Conservation (phyloP, 78 protist genomes). For the Tieghemostelium lacteum region DNA sequence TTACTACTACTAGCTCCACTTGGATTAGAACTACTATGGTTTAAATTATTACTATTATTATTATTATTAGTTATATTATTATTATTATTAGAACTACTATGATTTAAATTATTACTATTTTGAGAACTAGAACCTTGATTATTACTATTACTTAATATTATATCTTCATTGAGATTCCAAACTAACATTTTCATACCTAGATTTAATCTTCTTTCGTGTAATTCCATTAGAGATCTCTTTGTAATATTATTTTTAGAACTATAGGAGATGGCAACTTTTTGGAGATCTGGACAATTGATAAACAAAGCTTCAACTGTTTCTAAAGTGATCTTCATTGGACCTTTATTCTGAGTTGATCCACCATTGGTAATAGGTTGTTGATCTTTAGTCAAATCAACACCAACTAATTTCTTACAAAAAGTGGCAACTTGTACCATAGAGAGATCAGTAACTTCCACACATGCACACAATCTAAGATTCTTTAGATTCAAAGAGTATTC, state of each 20-base stretch:
- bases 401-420: constrained; percentile 58
- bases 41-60: too few species aligned
- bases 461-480: constrained; percentile 48
- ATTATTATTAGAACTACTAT: background rate
- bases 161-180: constrained; percentile 59
- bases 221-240: constrained; percentile 57
- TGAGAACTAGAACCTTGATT: background rate
- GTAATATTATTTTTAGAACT: constrained; percentile 57
- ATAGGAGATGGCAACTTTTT: constrained; percentile 60
- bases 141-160: constrained; percentile 10
- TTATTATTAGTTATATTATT: constrained; percentile 1
- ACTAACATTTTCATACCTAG: constrained; percentile 38
- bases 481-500: constrained; percentile 59
- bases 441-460: constrained; percentile 62
- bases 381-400: constrained; percentile 58
- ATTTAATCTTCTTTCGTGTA: constrained; percentile 46
- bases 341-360: constrained; percentile 31
- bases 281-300: constrained; percentile 64
- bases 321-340: constrained; percentile 75
- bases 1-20: background rate
- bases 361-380: constrained; percentile 11
- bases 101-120: background rate
- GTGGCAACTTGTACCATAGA: constrained; percentile 54
- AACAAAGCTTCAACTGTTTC: constrained; percentile 64
- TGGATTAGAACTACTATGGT: too few species aligned